phyloP scores from a whole-genome alignment of 2,329 filamentous ascomycete genomes.

The Cladosporium sp. region DNA sequence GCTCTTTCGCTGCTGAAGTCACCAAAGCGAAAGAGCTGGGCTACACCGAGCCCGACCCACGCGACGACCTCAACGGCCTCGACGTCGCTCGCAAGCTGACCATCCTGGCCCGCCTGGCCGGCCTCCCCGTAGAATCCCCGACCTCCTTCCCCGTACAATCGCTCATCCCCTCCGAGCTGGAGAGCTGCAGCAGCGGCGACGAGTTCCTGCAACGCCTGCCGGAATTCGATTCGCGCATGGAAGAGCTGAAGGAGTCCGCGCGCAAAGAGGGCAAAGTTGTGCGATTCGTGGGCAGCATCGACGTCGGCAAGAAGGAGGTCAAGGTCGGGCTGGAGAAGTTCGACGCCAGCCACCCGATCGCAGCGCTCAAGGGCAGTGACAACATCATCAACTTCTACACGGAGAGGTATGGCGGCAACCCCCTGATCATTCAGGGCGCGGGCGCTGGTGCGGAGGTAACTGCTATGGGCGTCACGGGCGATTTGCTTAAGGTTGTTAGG shows the following conservation, averaged over 20 bases:
- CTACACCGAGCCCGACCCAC: slow-evolving; percentile 84
- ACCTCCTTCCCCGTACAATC: slow-evolving; percentile 92
- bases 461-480: slow-evolving; percentile 94
- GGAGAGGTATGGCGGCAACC: slow-evolving; percentile 84
- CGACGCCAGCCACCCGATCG: slow-evolving; percentile 84
- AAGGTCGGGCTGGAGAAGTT: slow-evolving; percentile 87
- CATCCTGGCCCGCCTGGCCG: slow-evolving; percentile 82
- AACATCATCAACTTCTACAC: slow-evolving; percentile 99
- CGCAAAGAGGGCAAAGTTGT: slow-evolving; percentile 87
- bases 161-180: slow-evolving; percentile 83
- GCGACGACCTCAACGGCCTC: slow-evolving; percentile 81
- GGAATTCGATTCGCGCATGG: slow-evolving; percentile 85
- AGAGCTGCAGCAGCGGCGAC: slow-evolving; percentile 69
- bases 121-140: slow-evolving; percentile 75
- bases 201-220: slow-evolving; percentile 81
- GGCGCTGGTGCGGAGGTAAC: slow-evolving; percentile 92
- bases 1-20: slow-evolving; percentile 88
- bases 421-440: slow-evolving; percentile 89
- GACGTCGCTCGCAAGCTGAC: slow-evolving; percentile 95
- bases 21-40: slow-evolving; percentile 87
- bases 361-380: slow-evolving; percentile 91
- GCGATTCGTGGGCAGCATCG: slow-evolving; percentile 89
- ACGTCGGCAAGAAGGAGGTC: slow-evolving; percentile 73
- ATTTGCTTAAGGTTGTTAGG: slow-evolving; percentile 83
- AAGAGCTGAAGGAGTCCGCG: slow-evolving; percentile 78